A percentile compares a stretch with the other conserved stretches of the same genome.
Conservation (phyloP, 2,329 filamentous ascomycete genomes). For the Penicillium corylophilum region DNA sequence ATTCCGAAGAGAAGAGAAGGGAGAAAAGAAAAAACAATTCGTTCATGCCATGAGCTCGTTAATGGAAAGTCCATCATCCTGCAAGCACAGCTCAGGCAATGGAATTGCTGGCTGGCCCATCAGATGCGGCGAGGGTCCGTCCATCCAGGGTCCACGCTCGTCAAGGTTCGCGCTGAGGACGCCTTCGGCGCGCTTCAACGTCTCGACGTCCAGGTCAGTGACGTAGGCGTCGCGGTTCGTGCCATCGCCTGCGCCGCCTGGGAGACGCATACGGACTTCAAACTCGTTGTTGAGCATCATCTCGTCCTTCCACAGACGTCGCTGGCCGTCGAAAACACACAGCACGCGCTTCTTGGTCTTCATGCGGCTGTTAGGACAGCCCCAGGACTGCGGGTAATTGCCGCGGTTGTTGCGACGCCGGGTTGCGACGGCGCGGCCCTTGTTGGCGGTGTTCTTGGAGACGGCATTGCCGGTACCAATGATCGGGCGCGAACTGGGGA, state of each 20-base stretch:
- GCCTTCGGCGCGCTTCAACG: conserved; percentile 80
- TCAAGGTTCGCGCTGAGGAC: conserved; percentile 77
- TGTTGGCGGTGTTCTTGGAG: conserved; percentile 59
- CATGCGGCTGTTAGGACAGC: conserved; percentile 88
- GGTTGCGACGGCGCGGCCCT: conserved; percentile 60
- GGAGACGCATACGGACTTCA: conserved; percentile 82
- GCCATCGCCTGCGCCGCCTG: conserved; percentile 73
- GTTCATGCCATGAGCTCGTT: conserved; percentile 35
- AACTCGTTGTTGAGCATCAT: conserved; percentile 97
- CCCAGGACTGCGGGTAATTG: conserved; percentile 93
- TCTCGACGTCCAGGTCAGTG: conserved; percentile 90
- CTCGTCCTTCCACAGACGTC: conserved; percentile 93
- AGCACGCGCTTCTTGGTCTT: conserved; percentile 97
- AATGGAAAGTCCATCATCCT: conserved; percentile 35
- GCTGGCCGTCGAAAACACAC: conserved; percentile 83
- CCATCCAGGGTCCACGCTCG: conserved; percentile 81
- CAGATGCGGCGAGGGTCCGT: conserved; percentile 27
- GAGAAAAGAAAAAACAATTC: conserved; percentile 5
- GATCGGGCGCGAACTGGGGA: conserved; percentile 50
- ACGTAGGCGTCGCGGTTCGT: conserved; percentile 82
- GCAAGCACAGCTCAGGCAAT: conserved; percentile 28
- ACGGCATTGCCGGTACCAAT: conserved; percentile 48
- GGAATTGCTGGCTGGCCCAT: conserved; percentile 37
- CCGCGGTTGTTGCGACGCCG: conserved; percentile 86
- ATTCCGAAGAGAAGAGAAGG: conserved; percentile 3